Evolutionary conservation across 805 yeast genomes (phyloP), one percentile per base, ranked within the genome.

Genomic region (Lachancea fermentati): DNA sequence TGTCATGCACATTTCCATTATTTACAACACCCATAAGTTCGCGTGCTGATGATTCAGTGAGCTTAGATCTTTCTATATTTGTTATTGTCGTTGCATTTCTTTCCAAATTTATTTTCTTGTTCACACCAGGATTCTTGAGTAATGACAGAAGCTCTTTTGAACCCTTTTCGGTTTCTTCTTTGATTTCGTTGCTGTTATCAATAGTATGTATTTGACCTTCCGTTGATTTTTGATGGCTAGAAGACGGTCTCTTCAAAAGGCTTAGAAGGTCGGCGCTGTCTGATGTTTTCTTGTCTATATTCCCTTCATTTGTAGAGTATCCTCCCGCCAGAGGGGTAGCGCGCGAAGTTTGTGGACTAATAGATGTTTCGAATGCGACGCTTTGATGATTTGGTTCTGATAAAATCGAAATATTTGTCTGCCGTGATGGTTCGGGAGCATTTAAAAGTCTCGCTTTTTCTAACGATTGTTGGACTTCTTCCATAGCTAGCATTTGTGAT

Each of bases 1-100:
- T n/a, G n/a, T n/a, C n/a, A n/a, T n/a, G n/a, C n/a, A 22, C 11
- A 22, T 11, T 22, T 7, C 26, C 26, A 29, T 33, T 41, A 28
- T 35, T 43, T 19, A 46, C n/a, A 26, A 45, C 29, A 15, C 30
- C 30, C 19, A 43, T 34, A 17, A 43, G 34, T 22, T 22, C 26
- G 11, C 11, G 26, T 22, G 26, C 26, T 11, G 26, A 7, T 11
- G 26, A 22, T 22, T 7, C 26, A 11, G 7, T 22, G 26, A 7
- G 7, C 11, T 22, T 11, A 11, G 26, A 11, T 7, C 26, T 7
- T 11, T 7, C 7, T 7, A 11, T 22, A 7, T 22, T 11, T 22
- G 26, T 22, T 22, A 22, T n/a, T n/a, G n/a, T n/a, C n/a, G n/a
- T n/a, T n/a, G n/a, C n/a, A n/a, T n/a, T n/a, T n/a, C n/a, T n/a